A percentile compares a stretch with the other conserved stretches of the same genome.
Evolutionary conservation across 768 basidiomycete genomes (phyloP).

Genomic region (Tubosaeta sp.): DNA sequence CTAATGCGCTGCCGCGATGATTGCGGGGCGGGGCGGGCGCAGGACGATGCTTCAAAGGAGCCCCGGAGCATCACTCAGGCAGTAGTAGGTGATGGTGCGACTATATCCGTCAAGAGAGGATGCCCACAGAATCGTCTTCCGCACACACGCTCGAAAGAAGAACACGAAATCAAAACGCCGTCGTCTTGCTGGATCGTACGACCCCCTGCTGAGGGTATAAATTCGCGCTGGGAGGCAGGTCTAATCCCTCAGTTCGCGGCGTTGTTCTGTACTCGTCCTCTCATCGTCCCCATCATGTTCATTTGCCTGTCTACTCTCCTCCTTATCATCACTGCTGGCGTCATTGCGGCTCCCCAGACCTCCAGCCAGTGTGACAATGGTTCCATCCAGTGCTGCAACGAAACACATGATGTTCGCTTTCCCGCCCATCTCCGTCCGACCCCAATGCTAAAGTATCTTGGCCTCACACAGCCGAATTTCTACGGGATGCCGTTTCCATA

Average conservation of each 20-base stretch:
- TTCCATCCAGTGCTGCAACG: slow-evolving; percentile 9
- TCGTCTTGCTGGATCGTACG: slow-evolving; percentile 7
- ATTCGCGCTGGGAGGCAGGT: not conserved
- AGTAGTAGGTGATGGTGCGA: slow-evolving; percentile 1
- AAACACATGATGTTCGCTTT: not conserved
- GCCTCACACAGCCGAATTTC: not conserved
- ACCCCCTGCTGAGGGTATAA: slow-evolving; percentile 13
- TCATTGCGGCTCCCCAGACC: not conserved
- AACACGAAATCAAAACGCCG: slow-evolving; percentile 16
- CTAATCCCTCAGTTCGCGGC: not conserved
- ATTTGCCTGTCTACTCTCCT: slow-evolving; percentile 6
- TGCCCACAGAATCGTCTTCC: not conserved
- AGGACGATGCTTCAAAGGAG: not conserved
- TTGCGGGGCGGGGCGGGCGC: not conserved
- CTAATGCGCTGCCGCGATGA: slow-evolving; percentile 5
- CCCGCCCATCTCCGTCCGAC: not conserved
- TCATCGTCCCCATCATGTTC: slow-evolving; percentile 10
- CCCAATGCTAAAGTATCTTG: not conserved
- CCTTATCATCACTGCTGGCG: slow-evolving; percentile 10
- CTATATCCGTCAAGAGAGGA: slow-evolving; percentile 9
- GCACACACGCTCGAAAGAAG: slow-evolving; percentile 9
- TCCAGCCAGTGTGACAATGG: slow-evolving; percentile 11
- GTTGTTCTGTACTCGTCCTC: not conserved
- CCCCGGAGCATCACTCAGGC: not conserved
- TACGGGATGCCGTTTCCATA: not conserved